Conservation (phyloP, 1,284 basidiomycete species). For the Cutaneotrichosporon arboriforme region DNA sequence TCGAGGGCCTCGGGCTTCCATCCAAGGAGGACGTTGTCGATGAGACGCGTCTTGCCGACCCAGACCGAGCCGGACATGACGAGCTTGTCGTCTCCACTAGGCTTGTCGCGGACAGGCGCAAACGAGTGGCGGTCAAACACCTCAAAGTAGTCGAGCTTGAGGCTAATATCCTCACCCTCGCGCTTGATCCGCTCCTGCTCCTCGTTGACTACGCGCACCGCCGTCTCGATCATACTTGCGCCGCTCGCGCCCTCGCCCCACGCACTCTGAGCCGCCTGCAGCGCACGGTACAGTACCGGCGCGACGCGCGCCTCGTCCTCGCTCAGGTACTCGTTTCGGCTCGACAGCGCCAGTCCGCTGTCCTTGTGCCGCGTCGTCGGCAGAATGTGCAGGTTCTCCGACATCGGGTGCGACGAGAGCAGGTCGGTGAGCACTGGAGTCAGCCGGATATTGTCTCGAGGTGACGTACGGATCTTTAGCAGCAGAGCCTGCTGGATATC, state of each 20-base stretch:
- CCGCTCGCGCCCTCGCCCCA: conserved; percentile 57
- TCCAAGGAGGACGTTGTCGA: conserved; percentile 84
- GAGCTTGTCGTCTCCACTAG: conserved; percentile 50
- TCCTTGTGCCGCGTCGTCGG: conserved; percentile 67
- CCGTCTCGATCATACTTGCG: conserved; percentile 54
- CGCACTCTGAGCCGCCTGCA: conserved; percentile 55
- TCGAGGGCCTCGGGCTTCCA: conserved; percentile 39
- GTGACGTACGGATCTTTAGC: conserved; percentile 59
- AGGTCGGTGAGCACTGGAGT: conserved; percentile 65
- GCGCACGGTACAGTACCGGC: conserved; percentile 65
- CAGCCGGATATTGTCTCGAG: background rate
- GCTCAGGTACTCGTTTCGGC: conserved; percentile 81
- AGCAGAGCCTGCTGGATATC: conserved; percentile 95
- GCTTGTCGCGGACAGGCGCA: conserved; percentile 32
- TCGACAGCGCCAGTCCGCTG: conserved; percentile 74
- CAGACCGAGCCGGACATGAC: conserved; percentile 84
- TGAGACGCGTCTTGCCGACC: conserved; percentile 81
- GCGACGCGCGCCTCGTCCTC: conserved; percentile 62
- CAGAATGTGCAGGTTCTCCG: conserved; percentile 68
- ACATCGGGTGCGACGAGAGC: conserved; percentile 66
- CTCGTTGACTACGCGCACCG: conserved; percentile 26
- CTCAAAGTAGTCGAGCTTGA: conserved; percentile 78
- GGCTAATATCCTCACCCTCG: conserved; percentile 52
- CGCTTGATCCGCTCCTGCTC: conserved; percentile 46
- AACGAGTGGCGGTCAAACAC: conserved; percentile 79